Percentiles rank a stretch among this genome's conserved stretches.
Conservation (phyloP, 2,329 filamentous ascomycete species). For the Xylaria sp. region DNA sequence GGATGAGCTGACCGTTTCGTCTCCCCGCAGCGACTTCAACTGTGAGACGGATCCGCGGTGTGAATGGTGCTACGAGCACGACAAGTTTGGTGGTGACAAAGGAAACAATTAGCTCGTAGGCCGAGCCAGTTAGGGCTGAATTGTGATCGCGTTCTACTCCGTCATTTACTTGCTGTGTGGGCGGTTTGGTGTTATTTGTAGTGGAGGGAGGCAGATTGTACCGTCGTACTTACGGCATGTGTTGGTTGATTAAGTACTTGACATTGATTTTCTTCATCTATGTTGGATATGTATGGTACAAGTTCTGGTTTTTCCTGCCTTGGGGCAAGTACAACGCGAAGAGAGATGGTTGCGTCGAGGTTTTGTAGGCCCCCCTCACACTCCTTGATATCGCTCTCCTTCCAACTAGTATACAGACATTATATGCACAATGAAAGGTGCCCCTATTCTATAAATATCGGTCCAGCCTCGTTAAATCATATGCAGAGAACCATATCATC, state of each 20-base stretch:
- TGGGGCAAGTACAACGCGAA: conserved; percentile 2
- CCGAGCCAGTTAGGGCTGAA: neutral
- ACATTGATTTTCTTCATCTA: conserved; percentile 7
- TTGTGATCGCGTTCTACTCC: neutral
- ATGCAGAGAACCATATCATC: conserved; percentile 30
- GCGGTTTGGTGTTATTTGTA: neutral
- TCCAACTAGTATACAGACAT: conserved; percentile 45
- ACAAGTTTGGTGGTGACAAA: conserved; percentile 28
- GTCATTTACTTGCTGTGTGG: neutral
- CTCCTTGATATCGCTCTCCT: conserved; percentile 31
- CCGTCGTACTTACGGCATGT: neutral
- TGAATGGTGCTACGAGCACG: conserved; percentile 45
- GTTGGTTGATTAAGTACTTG: neutral
- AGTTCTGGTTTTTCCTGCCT: neutral
- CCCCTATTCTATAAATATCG: conserved; percentile 25
- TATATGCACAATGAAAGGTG: conserved; percentile 35
- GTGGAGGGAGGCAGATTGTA: neutral
- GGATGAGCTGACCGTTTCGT: neutral
- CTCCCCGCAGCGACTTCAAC: conserved; percentile 41
- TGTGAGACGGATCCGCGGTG: conserved; percentile 45
- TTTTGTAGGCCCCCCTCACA: neutral
- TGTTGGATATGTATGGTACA: conserved; percentile 25
- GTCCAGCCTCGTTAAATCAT: conserved; percentile 30
- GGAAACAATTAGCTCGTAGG: neutral
- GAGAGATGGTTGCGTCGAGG: neutral